Conservation (phyloP, 78 protist genomes). For the Cyanophora paradoxa region DNA sequence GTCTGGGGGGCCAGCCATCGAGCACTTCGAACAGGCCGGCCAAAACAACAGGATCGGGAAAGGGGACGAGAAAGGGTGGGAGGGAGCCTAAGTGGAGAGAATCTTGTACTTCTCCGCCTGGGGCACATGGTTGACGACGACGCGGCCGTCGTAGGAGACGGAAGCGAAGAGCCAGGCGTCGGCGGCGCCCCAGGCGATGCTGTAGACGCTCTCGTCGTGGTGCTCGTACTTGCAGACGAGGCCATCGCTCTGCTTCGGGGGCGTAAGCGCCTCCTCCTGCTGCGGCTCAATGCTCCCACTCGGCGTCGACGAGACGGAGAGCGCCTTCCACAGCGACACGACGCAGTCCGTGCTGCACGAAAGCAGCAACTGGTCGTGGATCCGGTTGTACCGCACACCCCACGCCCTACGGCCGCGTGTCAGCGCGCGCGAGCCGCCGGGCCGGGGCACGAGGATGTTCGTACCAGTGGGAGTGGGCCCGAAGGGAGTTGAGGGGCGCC, state of each 20-base stretch:
- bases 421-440: neutral
- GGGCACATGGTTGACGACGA: slow-evolving; percentile 58
- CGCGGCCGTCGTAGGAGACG: slow-evolving; percentile 58
- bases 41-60: too few species aligned
- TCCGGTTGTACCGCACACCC: slow-evolving; percentile 37
- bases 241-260: neutral
- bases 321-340: slow-evolving; percentile 43
- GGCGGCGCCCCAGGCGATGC: slow-evolving; percentile 46
- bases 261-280: neutral
- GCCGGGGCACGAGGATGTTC: too few species aligned
- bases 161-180: slow-evolving; percentile 65
- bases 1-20: too few species aligned
- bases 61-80: too few species aligned
- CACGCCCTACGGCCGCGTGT: slow-evolving; percentile 22
- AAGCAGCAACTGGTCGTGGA: slow-evolving; percentile 53
- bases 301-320: slow-evolving; percentile 28
- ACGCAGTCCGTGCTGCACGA: slow-evolving; percentile 39
- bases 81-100: too few species aligned
- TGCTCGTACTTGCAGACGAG: slow-evolving; percentile 17
- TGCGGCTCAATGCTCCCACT: neutral
- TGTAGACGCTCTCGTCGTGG: slow-evolving; percentile 56
- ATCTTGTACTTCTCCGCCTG: slow-evolving; percentile 36
- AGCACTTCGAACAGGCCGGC: too few species aligned
- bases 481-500: neutral
- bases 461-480: slow-evolving; percentile 41